These are phyloP conservation scores for Zasmidium citrigriseum DNA, from an alignment of 2,329 filamentous ascomycete genomes.

Conservation along the genomic window DNA sequence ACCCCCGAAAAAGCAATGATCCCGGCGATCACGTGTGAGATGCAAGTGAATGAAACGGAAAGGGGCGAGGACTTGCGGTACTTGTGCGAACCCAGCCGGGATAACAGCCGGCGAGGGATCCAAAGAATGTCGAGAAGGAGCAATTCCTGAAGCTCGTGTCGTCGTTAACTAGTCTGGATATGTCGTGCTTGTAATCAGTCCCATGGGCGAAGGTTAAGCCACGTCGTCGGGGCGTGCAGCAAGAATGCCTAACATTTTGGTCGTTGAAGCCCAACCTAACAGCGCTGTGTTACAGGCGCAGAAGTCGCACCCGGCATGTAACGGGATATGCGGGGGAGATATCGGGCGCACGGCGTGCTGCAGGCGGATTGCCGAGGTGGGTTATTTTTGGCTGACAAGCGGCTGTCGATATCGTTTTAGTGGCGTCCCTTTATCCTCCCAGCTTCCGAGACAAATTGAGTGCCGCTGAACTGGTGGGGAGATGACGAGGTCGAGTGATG, in stretches of 20 bases:
- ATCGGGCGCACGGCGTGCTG: background rate
- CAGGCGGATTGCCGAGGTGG: background rate
- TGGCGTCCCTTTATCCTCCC: background rate
- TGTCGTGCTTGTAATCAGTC: background rate
- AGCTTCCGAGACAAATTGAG: background rate
- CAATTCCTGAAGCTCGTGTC: background rate
- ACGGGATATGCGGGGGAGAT: background rate
- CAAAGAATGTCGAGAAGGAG: background rate
- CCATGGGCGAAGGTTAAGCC: constrained; percentile 7
- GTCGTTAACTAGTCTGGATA: background rate
- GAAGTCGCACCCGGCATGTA: background rate
- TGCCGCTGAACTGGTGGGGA: background rate
- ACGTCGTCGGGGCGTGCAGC: constrained; percentile 10
- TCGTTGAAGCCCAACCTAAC: constrained; percentile 6
- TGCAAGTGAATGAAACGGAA: background rate
- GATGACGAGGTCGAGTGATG: background rate
- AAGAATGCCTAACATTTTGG: constrained; percentile 9
- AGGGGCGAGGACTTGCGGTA: background rate
- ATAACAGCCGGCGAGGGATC: background rate
- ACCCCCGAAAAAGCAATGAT: background rate
- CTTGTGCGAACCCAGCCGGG: background rate
- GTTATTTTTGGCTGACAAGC: background rate
- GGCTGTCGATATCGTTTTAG: background rate
- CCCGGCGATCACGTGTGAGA: background rate
- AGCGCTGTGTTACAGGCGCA: background rate